Base-by-base conservation (phyloP, 2,329 filamentous ascomycete genomes). In the Alternaria viburni region DNA sequence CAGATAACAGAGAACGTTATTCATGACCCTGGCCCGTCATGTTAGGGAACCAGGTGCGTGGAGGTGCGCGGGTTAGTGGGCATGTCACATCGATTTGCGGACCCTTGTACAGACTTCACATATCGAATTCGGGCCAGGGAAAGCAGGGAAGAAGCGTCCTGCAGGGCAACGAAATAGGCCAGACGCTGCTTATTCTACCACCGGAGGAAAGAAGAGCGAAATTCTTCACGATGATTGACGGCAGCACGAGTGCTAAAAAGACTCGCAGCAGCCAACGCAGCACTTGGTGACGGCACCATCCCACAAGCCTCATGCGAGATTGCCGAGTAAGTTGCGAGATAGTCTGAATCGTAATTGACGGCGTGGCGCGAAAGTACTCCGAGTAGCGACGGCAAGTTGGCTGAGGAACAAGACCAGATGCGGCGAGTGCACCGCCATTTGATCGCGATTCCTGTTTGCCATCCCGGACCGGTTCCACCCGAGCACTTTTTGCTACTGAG, bases 401-500 rank as follows among this genome's bases (percentile, higher is more conserved):
- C 49, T 51, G 28, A 51, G 49, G 28, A 36, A 51, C 52, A 55
- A 23, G 54, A 13, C 41, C 25, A 17, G 19, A 32, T 46, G 25
- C 46, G 25, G 54, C 41, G 54, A 52, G 19, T 44, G 32, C 59
- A 52, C 43, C 25, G 59, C 46, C 57, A 54, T 52, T 46, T 13
- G 17, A 46, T 21, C 47, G 47, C 47, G 44, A 49, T 45, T 65
- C 56, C 44, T 36, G 59, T 46, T 50, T 56, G 54, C 60, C 54
- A 56, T 58, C 46, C 55, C 64, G 66, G 62, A 57, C 69, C 69
- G 69, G 67, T 65, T 69, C 58, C 67, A 61, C 65, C 69, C 69
- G 69, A 68, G 44, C 60, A 36, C 32, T 15, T 60, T 41, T 55
- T 58, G 52, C 32, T 41, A 55, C 65, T 69, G 58, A 69, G 62